Percentiles rank a stretch among this genome's conserved stretches.
Evolutionary conservation across 139 green algal genomes (phyloP).

Genomic region (Tetradesmus lagerheimii): DNA sequence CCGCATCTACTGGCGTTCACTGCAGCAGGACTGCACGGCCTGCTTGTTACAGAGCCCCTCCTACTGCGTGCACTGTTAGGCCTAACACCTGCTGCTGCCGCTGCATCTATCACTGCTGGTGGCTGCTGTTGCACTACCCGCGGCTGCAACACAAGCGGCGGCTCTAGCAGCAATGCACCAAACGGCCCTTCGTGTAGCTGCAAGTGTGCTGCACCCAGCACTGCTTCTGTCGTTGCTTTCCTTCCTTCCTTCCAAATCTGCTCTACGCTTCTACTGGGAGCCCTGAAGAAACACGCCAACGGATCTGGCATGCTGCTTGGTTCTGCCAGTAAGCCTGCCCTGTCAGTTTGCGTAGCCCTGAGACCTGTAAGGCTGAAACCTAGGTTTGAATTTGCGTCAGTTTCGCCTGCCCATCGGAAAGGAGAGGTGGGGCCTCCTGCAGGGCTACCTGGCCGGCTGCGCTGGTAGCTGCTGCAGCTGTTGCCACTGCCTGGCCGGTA

Average conservation of each 20-base stretch:
- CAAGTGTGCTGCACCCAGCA: neutral
- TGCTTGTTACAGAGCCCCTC: neutral
- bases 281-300: neutral
- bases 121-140: neutral
- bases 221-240: slow-evolving; percentile 21
- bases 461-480: neutral
- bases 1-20: neutral
- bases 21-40: neutral
- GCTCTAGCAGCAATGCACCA: neutral
- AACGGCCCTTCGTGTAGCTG: neutral
- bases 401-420: neutral
- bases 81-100: neutral
- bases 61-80: neutral
- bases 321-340: neutral
- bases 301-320: neutral
- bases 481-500: neutral
- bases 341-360: neutral
- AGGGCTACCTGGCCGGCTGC: neutral
- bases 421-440: neutral
- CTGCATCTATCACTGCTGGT: neutral
- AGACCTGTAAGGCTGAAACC: neutral
- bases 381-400: neutral
- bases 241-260: slow-evolving; percentile 30
- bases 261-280: neutral
- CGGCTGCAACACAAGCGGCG: neutral